phyloP scores from a whole-genome alignment of 768 basidiomycete genomes.

The Polyporus arcularius region DNA sequence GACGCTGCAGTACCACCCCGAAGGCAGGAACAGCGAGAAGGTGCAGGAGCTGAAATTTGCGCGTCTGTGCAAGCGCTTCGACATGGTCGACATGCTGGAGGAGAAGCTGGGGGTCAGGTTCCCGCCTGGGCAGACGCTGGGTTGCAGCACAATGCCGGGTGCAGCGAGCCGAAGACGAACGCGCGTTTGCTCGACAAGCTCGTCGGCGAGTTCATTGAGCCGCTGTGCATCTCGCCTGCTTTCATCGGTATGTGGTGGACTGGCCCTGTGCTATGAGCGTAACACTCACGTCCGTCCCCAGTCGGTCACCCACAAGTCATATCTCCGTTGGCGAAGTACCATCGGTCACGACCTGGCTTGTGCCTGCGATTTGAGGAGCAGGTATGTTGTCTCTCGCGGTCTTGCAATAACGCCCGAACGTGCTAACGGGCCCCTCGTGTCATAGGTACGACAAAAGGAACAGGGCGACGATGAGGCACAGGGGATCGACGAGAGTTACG shows the following conservation, averaged over 20 bases:
- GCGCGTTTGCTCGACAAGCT: constrained; percentile 97
- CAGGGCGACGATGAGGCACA: constrained; percentile 98
- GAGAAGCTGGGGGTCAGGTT: constrained; percentile 91
- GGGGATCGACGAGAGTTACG: constrained; percentile 92
- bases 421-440: not conserved
- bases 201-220: constrained; percentile 97
- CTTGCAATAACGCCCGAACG: no score
- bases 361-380: constrained; percentile 97
- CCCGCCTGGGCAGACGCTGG: constrained; percentile 85
- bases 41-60: constrained; percentile 82
- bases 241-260: constrained; percentile 74
- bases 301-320: constrained; percentile 99
- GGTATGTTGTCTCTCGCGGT: constrained; percentile 37
- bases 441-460: constrained; percentile 84
- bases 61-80: constrained; percentile 96
- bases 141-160: constrained; percentile 88
- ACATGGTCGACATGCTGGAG: constrained; percentile 97
- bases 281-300: constrained; percentile 26
- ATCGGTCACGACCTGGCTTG: constrained; percentile 91
- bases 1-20: constrained; percentile 84
- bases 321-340: constrained; percentile 99
- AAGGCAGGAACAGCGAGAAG: constrained; percentile 83
- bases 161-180: constrained; percentile 94
- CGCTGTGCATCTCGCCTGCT: constrained; percentile 91
- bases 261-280: not conserved